phyloP scores from a whole-genome alignment of 352 stramenopile species.

The Phytophthora cryptogea region DNA sequence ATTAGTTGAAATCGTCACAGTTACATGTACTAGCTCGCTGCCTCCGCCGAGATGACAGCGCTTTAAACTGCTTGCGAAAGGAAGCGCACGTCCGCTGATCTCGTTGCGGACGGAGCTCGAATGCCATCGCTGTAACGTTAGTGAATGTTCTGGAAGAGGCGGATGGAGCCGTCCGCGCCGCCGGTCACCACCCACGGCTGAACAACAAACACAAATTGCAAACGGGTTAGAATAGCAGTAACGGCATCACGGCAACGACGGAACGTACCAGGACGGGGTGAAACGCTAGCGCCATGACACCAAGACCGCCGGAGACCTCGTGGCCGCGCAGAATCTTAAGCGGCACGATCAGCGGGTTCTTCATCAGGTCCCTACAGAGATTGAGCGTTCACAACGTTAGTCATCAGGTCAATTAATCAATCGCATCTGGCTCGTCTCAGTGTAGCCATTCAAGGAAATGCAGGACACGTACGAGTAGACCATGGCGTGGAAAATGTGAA shows the following conservation, averaged over 20 bases:
- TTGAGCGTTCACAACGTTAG: constrained; percentile 10
- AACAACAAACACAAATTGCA: constrained; percentile 17
- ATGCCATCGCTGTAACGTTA: constrained; percentile 38
- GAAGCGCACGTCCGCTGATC: not conserved
- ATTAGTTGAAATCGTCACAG: constrained; percentile 29
- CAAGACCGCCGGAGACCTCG: constrained; percentile 93
- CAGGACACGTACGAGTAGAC: constrained; percentile 94
- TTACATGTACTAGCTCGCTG: constrained; percentile 8
- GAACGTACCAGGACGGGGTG: constrained; percentile 95
- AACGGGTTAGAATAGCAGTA: constrained; percentile 3
- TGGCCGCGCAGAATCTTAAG: constrained; percentile 98
- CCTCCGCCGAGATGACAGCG: not conserved
- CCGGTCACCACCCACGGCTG: constrained; percentile 94
- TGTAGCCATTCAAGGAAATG: constrained; percentile 9
- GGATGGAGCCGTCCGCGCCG: constrained; percentile 94
- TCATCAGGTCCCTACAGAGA: constrained; percentile 93
- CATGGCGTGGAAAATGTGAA: constrained; percentile 99
- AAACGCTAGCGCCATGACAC: constrained; percentile 96
- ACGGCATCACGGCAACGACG: not conserved
- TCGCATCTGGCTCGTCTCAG: constrained; percentile 18
- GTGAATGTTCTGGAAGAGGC: constrained; percentile 98
- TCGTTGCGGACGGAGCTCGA: constrained; percentile 9
- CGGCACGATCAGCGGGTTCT: constrained; percentile 99
- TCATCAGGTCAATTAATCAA: constrained; percentile 12
- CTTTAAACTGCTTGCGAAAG: not conserved